Conservation (phyloP, 495 filamentous ascomycete genomes). For the Penicillium antarcticum region DNA sequence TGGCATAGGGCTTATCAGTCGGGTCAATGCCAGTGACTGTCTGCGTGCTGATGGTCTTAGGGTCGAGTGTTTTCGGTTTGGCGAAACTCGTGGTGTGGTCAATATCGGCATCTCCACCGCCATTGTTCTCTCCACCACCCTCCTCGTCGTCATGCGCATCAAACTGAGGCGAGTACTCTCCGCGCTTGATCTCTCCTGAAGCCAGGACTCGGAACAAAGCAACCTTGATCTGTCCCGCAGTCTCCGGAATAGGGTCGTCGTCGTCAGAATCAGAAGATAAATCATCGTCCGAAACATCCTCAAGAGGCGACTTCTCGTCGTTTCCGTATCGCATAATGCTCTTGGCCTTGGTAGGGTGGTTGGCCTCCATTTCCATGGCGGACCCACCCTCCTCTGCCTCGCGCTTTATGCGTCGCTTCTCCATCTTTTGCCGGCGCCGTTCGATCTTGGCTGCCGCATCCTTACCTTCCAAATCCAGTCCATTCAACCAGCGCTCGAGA, state of each 20-base stretch:
- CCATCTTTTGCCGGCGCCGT: constrained; percentile 78
- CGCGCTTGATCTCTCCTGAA: constrained; percentile 93
- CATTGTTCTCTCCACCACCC: constrained; percentile 40
- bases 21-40: constrained; percentile 98
- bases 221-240: constrained; percentile 96
- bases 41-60: constrained; percentile 95
- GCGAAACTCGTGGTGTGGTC: constrained; percentile 99
- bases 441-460: constrained; percentile 87
- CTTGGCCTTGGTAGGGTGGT: constrained; percentile 44
- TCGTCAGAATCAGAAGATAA: constrained; percentile 70
- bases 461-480: constrained; percentile 85
- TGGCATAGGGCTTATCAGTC: constrained; percentile 90
- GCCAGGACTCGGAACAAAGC: constrained; percentile 94
- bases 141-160: constrained; percentile 95
- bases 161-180: constrained; percentile 97
- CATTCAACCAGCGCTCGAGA: constrained; percentile 91
- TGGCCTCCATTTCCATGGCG: constrained; percentile 49
- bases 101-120: constrained; percentile 61
- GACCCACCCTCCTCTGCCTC: constrained; percentile 44
- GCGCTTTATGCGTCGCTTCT: constrained; percentile 75
- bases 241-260: constrained; percentile 88
- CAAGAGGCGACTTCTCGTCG: constrained; percentile 67
- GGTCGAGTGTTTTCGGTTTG: constrained; percentile 94
- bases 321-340: constrained; percentile 73
- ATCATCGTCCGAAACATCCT: constrained; percentile 66